Base-by-base conservation (phyloP, 139 green algal species). In the Tetraselmis striata region DNA sequence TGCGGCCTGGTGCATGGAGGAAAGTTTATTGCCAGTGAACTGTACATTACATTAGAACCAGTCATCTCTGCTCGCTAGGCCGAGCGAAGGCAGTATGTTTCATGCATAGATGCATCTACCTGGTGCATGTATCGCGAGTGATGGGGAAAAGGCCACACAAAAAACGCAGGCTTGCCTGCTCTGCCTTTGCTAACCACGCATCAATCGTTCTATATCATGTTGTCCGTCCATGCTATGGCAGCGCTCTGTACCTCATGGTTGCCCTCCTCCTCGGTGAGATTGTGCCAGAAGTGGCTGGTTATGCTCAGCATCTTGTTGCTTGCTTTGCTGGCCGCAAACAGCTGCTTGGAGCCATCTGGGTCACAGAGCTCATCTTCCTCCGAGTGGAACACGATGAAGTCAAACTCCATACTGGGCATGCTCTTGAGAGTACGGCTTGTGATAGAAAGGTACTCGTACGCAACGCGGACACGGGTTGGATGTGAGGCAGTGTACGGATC, bases 291-390 rank as follows among this genome's bases (percentile, higher is more conserved):
- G 29, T 84, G 26, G 28, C 86, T 88, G 23, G 94, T 78, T 75
- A 91, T 32, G 1, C 82, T 80, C 32, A 95, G 80, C 29, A 81
- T 89, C 86, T 95, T 95, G 87, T 95, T 91, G 0, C 79, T 83
- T 5, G 45, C 84, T 80, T 85, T 32, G 30, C 85, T 81, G 5
- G 45, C 5, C 45, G 45, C 45, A 29, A 85, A 84, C 23, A 94
- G 79, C 74, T 58, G 31, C 75, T 88, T 88, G 22, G 82, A 89
- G 25, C 91, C 90, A 77, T 92, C 92, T 1, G 81, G 83, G 80
- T 95, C 92, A 28, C 83, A 88, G 87, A 95, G 86, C 0, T 88
- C 92, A 86, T 95, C 92, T 30, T 87, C 79, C 32, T 90, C 86
- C 30, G 84, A 89, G 82, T 94, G 91, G 29, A 93, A 91, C 27